Percentiles rank a stretch among this genome's conserved stretches.
phyloP scores from a whole-genome alignment of 148 eudicot species.

The Chenopodium berlandieri region DNA sequence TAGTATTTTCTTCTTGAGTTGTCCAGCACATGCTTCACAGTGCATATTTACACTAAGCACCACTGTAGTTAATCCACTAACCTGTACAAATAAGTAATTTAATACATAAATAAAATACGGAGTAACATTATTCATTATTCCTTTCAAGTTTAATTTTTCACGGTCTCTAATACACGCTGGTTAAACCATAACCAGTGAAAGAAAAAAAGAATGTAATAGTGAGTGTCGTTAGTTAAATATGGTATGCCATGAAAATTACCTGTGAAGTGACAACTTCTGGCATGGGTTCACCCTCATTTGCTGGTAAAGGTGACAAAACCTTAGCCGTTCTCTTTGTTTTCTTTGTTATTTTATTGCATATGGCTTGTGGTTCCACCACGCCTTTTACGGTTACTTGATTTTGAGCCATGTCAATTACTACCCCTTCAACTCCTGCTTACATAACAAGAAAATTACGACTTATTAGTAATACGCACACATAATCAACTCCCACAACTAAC shows the following conservation, averaged over 20 bases:
- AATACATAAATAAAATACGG: too few relatives aligned
- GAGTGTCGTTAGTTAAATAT: neutral
- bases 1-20: conserved; percentile 87
- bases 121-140: too few relatives aligned
- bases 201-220: neutral
- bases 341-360: conserved; percentile 62
- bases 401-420: conserved; percentile 56
- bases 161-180: too few relatives aligned
- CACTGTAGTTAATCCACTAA: conserved; percentile 66
- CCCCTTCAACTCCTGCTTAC: conserved; percentile 79
- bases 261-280: conserved; percentile 80
- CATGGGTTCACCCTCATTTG: conserved; percentile 69
- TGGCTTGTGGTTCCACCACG: conserved; percentile 74
- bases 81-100: conserved; percentile 35
- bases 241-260: conserved; percentile 36
- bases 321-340: conserved; percentile 72
- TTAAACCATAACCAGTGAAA: too few relatives aligned
- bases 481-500: too few relatives aligned
- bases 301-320: conserved; percentile 82
- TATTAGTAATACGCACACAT: too few relatives aligned
- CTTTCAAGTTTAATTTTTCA: too few relatives aligned
- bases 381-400: conserved; percentile 89
- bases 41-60: conserved; percentile 98
- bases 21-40: conserved; percentile 90
- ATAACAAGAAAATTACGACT: neutral